These are phyloP conservation scores for Pisolithus microcarpus DNA, from an alignment of 768 basidiomycete species.

Conservation along the genomic window DNA sequence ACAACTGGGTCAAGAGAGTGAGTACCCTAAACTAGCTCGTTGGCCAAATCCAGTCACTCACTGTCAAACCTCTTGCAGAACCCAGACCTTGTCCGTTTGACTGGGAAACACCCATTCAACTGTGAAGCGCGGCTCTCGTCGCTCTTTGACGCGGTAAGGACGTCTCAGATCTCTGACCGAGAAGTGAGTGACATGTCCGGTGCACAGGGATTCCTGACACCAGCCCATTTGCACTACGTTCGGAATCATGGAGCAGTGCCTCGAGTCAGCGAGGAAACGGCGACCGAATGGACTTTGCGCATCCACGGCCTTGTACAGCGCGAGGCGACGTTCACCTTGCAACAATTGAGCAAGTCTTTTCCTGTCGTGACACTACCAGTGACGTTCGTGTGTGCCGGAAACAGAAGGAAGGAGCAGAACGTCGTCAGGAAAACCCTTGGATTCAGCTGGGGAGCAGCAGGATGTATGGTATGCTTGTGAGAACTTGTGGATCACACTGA, in stretches of 20 bases:
- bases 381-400: conserved; percentile 59
- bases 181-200: not conserved
- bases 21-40: not conserved
- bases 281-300: conserved; percentile 38
- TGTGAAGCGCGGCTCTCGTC: conserved; percentile 40
- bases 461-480: conserved; percentile 18
- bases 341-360: conserved; percentile 40
- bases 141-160: conserved; percentile 34
- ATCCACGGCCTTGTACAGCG: conserved; percentile 34
- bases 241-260: conserved; percentile 60
- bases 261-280: conserved; percentile 29
- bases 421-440: conserved; percentile 49
- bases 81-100: conserved; percentile 40
- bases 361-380: conserved; percentile 50
- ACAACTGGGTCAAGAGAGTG: conserved; percentile 36
- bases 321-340: conserved; percentile 34
- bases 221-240: conserved; percentile 49
- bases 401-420: conserved; percentile 62
- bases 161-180: too few species aligned
- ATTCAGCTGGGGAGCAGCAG: conserved; percentile 49
- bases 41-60: not conserved
- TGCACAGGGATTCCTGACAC: conserved; percentile 46
- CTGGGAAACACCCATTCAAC: conserved; percentile 60
- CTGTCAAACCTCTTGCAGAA: conserved; percentile 12
- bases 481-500: conserved; percentile 4